These are phyloP conservation scores for Eutrema yunnanense DNA, from an alignment of 345 rosid species.

Conservation along the genomic window DNA sequence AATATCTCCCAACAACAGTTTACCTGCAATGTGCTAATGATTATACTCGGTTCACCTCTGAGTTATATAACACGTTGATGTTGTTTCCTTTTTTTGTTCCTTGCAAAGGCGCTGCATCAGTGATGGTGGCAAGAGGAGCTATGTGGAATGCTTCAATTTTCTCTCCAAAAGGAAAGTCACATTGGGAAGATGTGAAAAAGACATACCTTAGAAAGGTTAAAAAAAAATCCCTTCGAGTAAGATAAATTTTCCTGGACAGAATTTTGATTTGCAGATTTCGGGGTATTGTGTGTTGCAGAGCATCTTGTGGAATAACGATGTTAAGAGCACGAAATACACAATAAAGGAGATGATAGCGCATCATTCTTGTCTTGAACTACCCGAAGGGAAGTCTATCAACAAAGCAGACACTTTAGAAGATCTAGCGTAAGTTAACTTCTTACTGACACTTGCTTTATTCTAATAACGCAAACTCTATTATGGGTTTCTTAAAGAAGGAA, in stretches of 20 bases:
- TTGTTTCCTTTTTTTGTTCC: neutral
- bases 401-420: slow-evolving; percentile 73
- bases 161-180: slow-evolving; percentile 60
- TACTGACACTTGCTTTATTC: neutral
- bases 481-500: neutral
- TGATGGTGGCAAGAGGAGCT: slow-evolving; percentile 96
- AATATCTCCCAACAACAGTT: neutral
- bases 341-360: slow-evolving; percentile 76
- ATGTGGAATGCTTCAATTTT: slow-evolving; percentile 92
- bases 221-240: neutral
- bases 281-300: slow-evolving; percentile 49
- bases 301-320: slow-evolving; percentile 80
- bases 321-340: slow-evolving; percentile 84
- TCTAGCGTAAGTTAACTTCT: slow-evolving; percentile 53
- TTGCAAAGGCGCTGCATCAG: slow-evolving; percentile 69
- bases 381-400: slow-evolving; percentile 74
- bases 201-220: slow-evolving; percentile 78
- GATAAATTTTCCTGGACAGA: neutral
- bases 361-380: slow-evolving; percentile 71
- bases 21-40: neutral
- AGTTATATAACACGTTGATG: neutral
- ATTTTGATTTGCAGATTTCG: neutral
- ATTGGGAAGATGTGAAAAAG: slow-evolving; percentile 70
- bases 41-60: neutral
- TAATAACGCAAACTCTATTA: neutral